Percentiles rank a stretch among this genome's conserved stretches.
These are phyloP conservation scores for Neonothopanus nambi DNA, from an alignment of 1,284 basidiomycete species.

Conservation along the genomic window DNA sequence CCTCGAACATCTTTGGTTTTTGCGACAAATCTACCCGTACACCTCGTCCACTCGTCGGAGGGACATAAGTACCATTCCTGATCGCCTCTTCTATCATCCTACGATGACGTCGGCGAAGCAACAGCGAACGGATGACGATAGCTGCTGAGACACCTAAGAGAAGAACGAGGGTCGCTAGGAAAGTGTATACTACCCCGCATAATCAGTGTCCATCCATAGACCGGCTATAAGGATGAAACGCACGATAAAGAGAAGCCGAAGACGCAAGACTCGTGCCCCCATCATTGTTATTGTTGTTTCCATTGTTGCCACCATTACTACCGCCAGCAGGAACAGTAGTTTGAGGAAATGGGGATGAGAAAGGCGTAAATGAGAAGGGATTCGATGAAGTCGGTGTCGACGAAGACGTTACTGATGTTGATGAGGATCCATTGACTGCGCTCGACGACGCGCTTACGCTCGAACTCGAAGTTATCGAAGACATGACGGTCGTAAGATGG, in stretches of 20 bases:
- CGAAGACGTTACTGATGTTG: no score
- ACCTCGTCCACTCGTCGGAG: not conserved
- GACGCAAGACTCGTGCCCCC: not conserved
- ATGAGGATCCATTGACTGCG: no score
- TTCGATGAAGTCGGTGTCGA: no score
- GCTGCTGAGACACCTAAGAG: conserved; percentile 14
- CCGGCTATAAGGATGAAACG: not conserved
- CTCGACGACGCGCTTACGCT: no score
- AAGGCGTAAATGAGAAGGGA: no score
- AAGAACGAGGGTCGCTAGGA: conserved; percentile 13
- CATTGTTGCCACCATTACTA: not conserved
- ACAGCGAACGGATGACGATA: conserved; percentile 11
- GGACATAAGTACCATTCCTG: conserved; percentile 13
- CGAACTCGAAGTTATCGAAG: no score
- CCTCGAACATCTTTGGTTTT: conserved; percentile 14
- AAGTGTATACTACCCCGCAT: conserved; percentile 5
- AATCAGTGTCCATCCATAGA: not conserved
- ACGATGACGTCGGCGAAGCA: conserved; percentile 11
- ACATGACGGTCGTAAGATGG: no score
- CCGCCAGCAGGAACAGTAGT: not conserved
- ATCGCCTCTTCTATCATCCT: conserved; percentile 15
- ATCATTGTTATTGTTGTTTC: not conserved
- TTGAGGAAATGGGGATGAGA: no score
- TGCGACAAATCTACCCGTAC: conserved; percentile 4
- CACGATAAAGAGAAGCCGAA: conserved; percentile 11